phyloP scores from a whole-genome alignment of 768 basidiomycete genomes.

The Galerina sulciceps region DNA sequence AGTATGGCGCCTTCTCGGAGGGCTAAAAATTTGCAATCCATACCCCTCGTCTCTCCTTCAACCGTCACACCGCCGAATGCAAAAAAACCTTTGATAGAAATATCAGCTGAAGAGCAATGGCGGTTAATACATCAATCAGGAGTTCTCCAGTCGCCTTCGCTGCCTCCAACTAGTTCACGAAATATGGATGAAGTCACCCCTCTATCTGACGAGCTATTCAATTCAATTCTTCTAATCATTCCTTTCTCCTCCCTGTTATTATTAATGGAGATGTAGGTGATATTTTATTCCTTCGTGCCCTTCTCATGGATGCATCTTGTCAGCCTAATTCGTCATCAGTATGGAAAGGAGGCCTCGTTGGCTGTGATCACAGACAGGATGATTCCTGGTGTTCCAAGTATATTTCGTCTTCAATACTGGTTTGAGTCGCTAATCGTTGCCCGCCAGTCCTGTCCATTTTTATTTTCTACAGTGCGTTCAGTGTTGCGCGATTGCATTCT shows the following conservation, averaged over 20 bases:
- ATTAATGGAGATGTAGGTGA: conserved; percentile 85
- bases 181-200: conserved; percentile 30
- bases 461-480: conserved; percentile 71
- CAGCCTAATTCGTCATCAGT: conserved; percentile 82
- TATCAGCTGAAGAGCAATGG: conserved; percentile 81
- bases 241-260: conserved; percentile 77
- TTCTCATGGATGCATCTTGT: not conserved
- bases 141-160: conserved; percentile 41
- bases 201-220: conserved; percentile 72
- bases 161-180: conserved; percentile 8
- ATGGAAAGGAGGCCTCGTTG: conserved; percentile 61
- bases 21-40: conserved; percentile 9
- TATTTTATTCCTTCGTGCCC: not conserved
- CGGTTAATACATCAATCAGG: conserved; percentile 72
- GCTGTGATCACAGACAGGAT: conserved; percentile 58
- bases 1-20: conserved; percentile 34
- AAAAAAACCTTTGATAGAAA: conserved; percentile 43
- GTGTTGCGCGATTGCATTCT: not conserved
- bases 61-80: conserved; percentile 5
- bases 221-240: conserved; percentile 64
- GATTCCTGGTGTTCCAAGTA: conserved; percentile 74
- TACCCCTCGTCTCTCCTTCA: conserved; percentile 21
- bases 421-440: not conserved
- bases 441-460: conserved; percentile 70
- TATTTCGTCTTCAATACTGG: conserved; percentile 27